Evolutionary conservation across 495 filamentous ascomycete species (phyloP), one percentile per base, ranked within the genome.

Genomic region (Lasiosphaeris hirsuta): DNA sequence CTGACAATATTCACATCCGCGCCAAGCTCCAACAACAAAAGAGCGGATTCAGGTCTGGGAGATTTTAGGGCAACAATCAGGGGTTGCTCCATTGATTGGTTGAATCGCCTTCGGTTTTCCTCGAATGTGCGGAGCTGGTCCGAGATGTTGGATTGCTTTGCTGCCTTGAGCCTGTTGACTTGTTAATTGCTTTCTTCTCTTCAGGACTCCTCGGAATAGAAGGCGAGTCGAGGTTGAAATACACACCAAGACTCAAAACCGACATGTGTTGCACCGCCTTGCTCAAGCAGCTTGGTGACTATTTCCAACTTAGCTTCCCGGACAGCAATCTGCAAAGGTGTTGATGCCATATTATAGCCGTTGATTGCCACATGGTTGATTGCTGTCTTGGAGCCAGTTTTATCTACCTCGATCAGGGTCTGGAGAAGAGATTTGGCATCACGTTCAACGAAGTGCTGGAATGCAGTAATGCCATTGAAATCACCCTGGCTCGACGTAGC

Each of bases 401-500:
- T 71, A 60, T 91, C 88, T n/a, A 80, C 65, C 9, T 85, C 69
- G 43, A 81, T 70, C 23, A 87, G 77, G 2, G 76, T 58, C n/a
- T 85, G 75, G 4, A 90, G 61, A n/a, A 88, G 57, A 4, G 84
- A 77, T 3, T 63, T 55, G 23, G 75, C 72, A 10, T 75, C 68
- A 10, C 72, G 59, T 75, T 68, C 61, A 76, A 89, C 66, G 49
- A 68, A 78, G 34, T 62, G 67, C 52, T 90, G 81, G 48, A 93
- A 73, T 0, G 82, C 79, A 0, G 86, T 89, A 10, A 70, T 64
- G 0, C 81, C 75, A 35, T 77, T 68, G 19, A 77, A 61, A 59
- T 92, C 89, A 0, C 83, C 88, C 63, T 93, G 90, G 1, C 86
- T 83, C 39, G 82, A 83, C 1, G 86, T 88, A 8, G 87, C 88